Conservation (phyloP, 1,284 basidiomycete species). For the Leccinum fallax region DNA sequence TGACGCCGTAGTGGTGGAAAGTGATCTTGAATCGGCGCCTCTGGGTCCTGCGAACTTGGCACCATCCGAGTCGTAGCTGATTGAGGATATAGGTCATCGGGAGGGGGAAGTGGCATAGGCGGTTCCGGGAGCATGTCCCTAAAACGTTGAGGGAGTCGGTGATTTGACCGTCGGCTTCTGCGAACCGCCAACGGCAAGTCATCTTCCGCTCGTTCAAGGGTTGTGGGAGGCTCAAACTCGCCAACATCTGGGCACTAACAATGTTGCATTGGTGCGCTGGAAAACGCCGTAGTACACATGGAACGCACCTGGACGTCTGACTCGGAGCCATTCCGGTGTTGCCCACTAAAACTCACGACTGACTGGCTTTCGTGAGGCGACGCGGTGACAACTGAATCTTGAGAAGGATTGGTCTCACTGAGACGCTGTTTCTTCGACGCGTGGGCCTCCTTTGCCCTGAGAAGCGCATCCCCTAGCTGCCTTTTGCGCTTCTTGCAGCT, state of each 20-base stretch:
- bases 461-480: neutral
- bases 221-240: neutral
- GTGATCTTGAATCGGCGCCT: neutral
- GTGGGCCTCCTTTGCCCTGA: neutral
- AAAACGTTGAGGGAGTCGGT: neutral
- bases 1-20: neutral
- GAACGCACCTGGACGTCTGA: neutral
- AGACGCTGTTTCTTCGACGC: neutral
- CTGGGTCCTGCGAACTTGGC: neutral
- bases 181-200: neutral
- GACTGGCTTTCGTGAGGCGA: neutral
- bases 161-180: neutral
- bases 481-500: constrained; percentile 1
- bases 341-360: neutral
- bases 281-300: neutral
- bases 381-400: neutral
- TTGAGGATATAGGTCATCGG: neutral
- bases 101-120: neutral
- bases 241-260: neutral
- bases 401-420: neutral
- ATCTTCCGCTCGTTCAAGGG: neutral
- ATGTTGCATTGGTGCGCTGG: neutral
- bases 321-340: neutral
- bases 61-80: neutral
- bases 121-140: neutral